Percentiles rank a stretch among this genome's conserved stretches.
Evolutionary conservation across 768 basidiomycete genomes (phyloP).

Genomic region (Naganishia antarctica): DNA sequence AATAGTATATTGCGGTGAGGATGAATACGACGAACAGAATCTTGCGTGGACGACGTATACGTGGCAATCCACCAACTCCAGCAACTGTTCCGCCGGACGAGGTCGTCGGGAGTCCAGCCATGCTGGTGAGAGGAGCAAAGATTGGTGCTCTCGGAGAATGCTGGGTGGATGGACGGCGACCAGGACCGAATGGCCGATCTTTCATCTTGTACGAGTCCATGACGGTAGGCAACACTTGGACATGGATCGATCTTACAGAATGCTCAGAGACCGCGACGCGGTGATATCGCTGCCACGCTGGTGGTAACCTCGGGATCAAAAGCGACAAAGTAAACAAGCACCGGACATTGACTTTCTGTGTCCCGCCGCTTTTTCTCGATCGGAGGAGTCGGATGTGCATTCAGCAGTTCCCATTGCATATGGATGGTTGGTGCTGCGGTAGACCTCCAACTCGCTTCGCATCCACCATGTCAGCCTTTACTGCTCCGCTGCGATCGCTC

Average conservation of each 20-base stretch:
- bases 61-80: background rate
- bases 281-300: background rate
- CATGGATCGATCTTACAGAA: no score
- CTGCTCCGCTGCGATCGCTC: background rate
- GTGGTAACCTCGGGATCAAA: background rate
- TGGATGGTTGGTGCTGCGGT: no score
- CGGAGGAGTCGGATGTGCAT: background rate
- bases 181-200: background rate
- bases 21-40: constrained; percentile 45
- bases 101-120: background rate
- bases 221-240: background rate
- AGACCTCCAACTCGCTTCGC: background rate
- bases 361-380: background rate
- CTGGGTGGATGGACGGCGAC: background rate
- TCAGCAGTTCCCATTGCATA: no score
- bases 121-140: background rate
- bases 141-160: background rate
- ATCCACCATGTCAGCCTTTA: constrained; percentile 9
- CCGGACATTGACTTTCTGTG: background rate
- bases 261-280: background rate
- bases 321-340: constrained; percentile 17
- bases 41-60: constrained; percentile 38
- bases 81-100: background rate
- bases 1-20: constrained; percentile 47
- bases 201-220: constrained; percentile 14